phyloP scores from a whole-genome alignment of 2,329 filamentous ascomycete species.

The Fusarium sp. region DNA sequence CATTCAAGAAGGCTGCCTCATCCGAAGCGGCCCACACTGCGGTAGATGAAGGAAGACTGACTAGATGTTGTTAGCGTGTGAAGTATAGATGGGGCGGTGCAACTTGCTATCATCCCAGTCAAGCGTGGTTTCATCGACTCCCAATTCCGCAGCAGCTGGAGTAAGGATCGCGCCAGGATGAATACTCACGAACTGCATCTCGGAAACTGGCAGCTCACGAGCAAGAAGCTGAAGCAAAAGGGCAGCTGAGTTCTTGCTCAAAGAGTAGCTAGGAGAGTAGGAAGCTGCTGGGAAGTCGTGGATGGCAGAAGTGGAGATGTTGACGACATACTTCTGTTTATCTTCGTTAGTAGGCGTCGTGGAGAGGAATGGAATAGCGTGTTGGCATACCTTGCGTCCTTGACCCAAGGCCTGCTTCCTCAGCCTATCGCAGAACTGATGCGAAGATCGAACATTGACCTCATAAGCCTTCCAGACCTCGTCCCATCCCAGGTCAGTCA shows the following conservation, averaged over 20 bases:
- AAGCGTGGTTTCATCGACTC: neutral
- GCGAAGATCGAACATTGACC: neutral
- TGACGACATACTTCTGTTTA: neutral
- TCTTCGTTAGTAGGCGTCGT: neutral
- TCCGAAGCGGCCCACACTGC: neutral
- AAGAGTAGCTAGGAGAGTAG: neutral
- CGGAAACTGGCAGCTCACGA: accelerated
- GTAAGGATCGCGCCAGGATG: neutral
- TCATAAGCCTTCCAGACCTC: neutral
- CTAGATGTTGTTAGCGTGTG: neutral
- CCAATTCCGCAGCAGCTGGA: neutral
- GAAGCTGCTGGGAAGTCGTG: neutral
- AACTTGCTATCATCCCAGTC: neutral
- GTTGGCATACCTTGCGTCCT: neutral
- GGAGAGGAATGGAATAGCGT: accelerated
- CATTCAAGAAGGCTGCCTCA: neutral
- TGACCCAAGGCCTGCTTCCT: neutral
- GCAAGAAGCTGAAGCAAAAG: neutral
- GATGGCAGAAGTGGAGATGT: neutral
- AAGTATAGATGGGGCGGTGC: accelerated
- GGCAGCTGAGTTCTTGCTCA: neutral
- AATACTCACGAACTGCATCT: neutral
- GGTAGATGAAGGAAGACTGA: neutral
- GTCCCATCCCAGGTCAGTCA: neutral
- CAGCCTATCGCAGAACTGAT: neutral